These are phyloP conservation scores for Eragrostis nindensis DNA, from an alignment of 176 grass and related monocot genomes.

Conservation along the genomic window DNA sequence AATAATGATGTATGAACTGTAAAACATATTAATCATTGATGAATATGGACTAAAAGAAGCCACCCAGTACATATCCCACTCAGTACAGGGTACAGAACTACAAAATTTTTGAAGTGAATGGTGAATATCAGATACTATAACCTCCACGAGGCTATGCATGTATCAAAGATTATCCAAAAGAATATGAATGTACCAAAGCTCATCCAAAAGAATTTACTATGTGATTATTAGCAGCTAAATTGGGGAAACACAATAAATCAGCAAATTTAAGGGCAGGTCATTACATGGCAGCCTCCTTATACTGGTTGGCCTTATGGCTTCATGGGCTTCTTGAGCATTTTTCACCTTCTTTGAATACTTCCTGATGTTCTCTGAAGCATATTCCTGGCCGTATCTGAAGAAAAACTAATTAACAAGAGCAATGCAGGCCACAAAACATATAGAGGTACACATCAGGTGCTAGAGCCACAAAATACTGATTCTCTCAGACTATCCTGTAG, in stretches of 20 bases:
- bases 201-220: constrained; percentile 17
- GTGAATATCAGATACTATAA: background rate
- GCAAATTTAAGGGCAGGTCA: constrained; percentile 33
- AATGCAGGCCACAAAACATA: constrained; percentile 17
- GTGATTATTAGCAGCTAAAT: constrained; percentile 4
- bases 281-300: constrained; percentile 99
- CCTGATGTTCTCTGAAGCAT: constrained; percentile 61
- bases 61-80: background rate
- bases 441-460: constrained; percentile 13
- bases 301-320: constrained; percentile 93
- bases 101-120: constrained; percentile 8
- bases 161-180: constrained; percentile 4
- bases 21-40: constrained; percentile 14
- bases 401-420: constrained; percentile 40
- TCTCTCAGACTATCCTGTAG: background rate
- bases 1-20: constrained; percentile 10
- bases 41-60: constrained; percentile 17
- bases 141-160: background rate
- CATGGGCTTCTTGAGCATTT: constrained; percentile 99
- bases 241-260: constrained; percentile 21
- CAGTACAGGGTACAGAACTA: background rate
- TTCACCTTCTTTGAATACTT: constrained; percentile 94
- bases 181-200: background rate
- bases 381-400: constrained; percentile 76
- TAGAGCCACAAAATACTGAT: constrained; percentile 29